Evolutionary conservation across 257 asterid genomes (phyloP).

Genomic region (Nicotiana tomentosiformis): DNA sequence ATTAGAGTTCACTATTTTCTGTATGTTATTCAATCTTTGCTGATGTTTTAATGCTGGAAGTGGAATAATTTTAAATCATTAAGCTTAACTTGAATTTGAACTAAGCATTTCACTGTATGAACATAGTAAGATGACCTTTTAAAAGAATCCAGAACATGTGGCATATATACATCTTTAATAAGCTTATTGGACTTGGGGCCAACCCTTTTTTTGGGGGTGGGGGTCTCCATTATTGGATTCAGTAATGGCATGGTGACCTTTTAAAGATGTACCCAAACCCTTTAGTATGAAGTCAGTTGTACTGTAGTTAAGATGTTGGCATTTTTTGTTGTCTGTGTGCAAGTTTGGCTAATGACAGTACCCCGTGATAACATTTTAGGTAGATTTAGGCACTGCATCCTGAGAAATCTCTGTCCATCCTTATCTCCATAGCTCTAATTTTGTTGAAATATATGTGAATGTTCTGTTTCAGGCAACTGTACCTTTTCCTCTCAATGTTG

Average conservation of each 20-base stretch:
- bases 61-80: neutral
- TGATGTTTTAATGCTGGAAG: neutral
- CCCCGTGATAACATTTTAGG: neutral
- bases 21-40: neutral
- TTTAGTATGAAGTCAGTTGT: neutral
- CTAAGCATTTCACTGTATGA: neutral
- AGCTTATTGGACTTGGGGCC: neutral
- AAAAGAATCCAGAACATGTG: neutral
- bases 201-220: neutral
- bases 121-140: neutral
- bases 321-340: neutral
- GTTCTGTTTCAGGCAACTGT: constrained; percentile 61
- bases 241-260: neutral
- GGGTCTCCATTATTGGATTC: neutral
- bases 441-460: constrained; percentile 8
- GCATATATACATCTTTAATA: neutral
- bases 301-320: neutral
- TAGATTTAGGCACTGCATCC: neutral
- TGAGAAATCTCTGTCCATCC: neutral
- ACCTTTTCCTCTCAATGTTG: constrained; percentile 84
- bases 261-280: constrained; percentile 1
- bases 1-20: neutral
- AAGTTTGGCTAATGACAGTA: neutral
- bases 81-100: neutral
- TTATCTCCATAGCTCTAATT: neutral